Conservation (phyloP, 305 asterid genomes). For the Coffea humblotiana region DNA sequence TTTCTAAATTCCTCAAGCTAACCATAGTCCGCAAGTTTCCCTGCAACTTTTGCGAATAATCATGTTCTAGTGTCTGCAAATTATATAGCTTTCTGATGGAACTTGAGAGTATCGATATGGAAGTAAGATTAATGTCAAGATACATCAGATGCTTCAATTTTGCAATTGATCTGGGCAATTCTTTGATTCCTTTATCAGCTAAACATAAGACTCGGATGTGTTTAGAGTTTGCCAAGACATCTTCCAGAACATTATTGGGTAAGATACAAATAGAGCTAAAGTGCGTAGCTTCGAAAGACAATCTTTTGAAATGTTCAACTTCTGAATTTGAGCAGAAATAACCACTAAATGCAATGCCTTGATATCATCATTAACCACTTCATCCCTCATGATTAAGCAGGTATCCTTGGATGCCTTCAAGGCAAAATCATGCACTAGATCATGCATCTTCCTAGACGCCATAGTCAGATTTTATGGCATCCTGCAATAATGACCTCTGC, state of each 20-base stretch:
- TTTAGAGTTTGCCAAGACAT: slow-evolving; percentile 4
- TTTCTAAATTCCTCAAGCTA: slow-evolving; percentile 16
- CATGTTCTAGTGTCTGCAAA: slow-evolving; percentile 16
- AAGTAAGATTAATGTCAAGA: slow-evolving; percentile 4
- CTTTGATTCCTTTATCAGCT: background rate
- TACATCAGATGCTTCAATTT: slow-evolving; percentile 13
- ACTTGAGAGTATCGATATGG: background rate
- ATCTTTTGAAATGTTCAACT: no score
- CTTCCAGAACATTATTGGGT: no score
- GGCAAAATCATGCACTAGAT: slow-evolving; percentile 24
- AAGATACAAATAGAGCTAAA: slow-evolving; percentile 8
- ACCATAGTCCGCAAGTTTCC: background rate
- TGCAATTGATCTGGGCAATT: slow-evolving; percentile 13
- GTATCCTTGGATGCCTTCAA: background rate
- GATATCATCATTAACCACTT: background rate
- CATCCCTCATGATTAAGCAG: background rate
- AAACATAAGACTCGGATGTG: slow-evolving; percentile 14
- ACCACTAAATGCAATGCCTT: no score
- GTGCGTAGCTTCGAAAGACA: slow-evolving; percentile 21
- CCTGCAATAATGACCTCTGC: slow-evolving; percentile 8
- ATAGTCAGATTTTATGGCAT: background rate
- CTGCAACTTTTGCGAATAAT: background rate
- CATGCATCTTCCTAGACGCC: slow-evolving; percentile 17
- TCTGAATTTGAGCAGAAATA: no score
- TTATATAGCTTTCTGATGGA: slow-evolving; percentile 8